These are phyloP conservation scores for Acer campestre DNA, from an alignment of 345 rosid species.

Conservation along the genomic window DNA sequence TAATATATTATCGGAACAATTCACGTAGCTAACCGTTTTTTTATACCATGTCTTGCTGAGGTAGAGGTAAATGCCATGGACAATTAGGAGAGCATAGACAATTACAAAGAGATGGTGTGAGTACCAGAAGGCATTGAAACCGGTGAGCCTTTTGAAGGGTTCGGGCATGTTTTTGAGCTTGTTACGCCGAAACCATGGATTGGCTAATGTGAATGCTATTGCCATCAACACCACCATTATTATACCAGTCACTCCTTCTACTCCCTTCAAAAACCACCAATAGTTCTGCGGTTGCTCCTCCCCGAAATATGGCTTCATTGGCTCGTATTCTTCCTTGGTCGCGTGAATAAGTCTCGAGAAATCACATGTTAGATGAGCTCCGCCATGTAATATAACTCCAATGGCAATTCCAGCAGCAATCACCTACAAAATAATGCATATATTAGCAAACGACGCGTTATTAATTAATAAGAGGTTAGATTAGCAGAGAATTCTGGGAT, in stretches of 20 bases:
- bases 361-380: constrained; percentile 71
- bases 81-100: constrained; percentile 75
- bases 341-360: constrained; percentile 66
- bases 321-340: constrained; percentile 60
- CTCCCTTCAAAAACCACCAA: constrained; percentile 81
- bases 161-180: constrained; percentile 65
- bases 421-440: constrained; percentile 26
- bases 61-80: constrained; percentile 74
- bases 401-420: constrained; percentile 62
- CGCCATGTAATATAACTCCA: constrained; percentile 69
- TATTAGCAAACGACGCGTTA: neutral
- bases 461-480: neutral
- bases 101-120: constrained; percentile 80
- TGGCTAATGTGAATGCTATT: constrained; percentile 79
- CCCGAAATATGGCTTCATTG: constrained; percentile 59
- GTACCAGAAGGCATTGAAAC: constrained; percentile 93
- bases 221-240: constrained; percentile 79
- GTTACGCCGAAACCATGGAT: constrained; percentile 87
- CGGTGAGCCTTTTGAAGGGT: constrained; percentile 67
- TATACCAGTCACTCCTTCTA: constrained; percentile 75
- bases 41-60: constrained; percentile 72
- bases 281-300: constrained; percentile 60
- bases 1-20: too few relatives aligned
- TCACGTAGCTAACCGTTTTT: constrained; percentile 54
- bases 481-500: too few relatives aligned